A percentile compares a stretch with the other conserved stretches of the same genome.
phyloP scores from a whole-genome alignment of 208 protist genomes.

The Sergeia podlipaevii region DNA sequence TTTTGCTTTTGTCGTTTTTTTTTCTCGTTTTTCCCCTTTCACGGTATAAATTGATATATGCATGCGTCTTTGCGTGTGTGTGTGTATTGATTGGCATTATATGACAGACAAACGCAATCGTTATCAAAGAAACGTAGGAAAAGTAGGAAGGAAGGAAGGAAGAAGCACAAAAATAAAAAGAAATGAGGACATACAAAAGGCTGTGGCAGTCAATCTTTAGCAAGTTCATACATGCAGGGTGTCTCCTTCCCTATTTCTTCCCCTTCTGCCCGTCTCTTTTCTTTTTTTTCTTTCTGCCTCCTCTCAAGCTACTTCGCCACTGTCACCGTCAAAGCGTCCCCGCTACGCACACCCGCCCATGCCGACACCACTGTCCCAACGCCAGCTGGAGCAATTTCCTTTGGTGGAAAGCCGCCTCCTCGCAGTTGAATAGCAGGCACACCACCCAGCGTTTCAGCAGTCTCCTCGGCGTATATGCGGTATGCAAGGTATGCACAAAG shows the following conservation, averaged over 20 bases:
- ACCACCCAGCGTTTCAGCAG: constrained; percentile 23
- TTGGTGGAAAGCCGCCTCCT: constrained; percentile 54
- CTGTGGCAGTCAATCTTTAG: not conserved
- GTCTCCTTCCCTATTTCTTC: too few relatives aligned
- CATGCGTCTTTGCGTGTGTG: not conserved
- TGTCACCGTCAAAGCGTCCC: constrained; percentile 62
- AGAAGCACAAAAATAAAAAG: constrained; percentile 8
- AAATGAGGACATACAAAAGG: constrained; percentile 3
- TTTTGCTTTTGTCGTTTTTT: constrained; percentile 3
- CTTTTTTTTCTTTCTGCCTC: too few relatives aligned
- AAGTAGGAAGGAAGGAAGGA: constrained; percentile 7
- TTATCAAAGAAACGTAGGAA: not conserved
- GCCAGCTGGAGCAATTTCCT: constrained; percentile 9
- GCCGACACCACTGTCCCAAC: constrained; percentile 18
- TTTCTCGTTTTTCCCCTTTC: constrained; percentile 3
- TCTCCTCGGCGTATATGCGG: constrained; percentile 36
- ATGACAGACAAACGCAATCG: not conserved
- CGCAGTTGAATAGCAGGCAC: constrained; percentile 29
- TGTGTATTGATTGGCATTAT: not conserved
- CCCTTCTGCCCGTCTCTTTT: too few relatives aligned
- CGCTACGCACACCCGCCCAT: constrained; percentile 44
- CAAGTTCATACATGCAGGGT: not conserved
- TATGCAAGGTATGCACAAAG: constrained; percentile 64
- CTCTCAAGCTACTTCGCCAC: too few relatives aligned
- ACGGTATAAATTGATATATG: not conserved